Percentiles rank a stretch among this genome's conserved stretches.
Evolutionary conservation across 1,284 basidiomycete genomes (phyloP).

Genomic region (Apiotrichum montevideense): DNA sequence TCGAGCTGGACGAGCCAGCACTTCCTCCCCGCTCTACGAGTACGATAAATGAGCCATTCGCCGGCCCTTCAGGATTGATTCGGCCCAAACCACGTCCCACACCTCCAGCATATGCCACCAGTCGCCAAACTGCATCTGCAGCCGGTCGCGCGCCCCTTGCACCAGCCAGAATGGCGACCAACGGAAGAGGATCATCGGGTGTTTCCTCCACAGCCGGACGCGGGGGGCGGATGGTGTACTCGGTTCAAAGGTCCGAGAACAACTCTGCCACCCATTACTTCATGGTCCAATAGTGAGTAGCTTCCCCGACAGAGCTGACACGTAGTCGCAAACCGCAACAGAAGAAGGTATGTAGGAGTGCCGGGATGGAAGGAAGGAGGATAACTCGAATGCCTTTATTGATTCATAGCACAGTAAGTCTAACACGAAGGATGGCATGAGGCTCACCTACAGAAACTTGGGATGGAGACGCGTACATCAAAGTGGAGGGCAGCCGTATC

Average conservation of each 20-base stretch:
- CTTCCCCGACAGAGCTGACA: slow-evolving; percentile 12
- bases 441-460: slow-evolving; percentile 41
- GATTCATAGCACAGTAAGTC: slow-evolving; percentile 39
- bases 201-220: slow-evolving; percentile 4
- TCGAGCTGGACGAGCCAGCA: slow-evolving; percentile 10
- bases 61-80: neutral
- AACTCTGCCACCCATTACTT: slow-evolving; percentile 24
- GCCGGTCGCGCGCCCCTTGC: neutral
- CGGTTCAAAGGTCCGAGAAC: slow-evolving; percentile 1
- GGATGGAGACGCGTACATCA: slow-evolving; percentile 50
- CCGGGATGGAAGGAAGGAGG: neutral
- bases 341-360: slow-evolving; percentile 34
- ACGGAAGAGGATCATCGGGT: too few species aligned
- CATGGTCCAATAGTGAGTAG: slow-evolving; percentile 42
- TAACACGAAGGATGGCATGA: too few species aligned
- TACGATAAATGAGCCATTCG: too few species aligned
- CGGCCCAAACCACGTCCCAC: neutral
- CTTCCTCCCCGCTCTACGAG: neutral
- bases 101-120: neutral
- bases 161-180: neutral
- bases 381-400: neutral
- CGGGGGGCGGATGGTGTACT: slow-evolving; percentile 24
- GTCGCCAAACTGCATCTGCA: neutral
- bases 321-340: slow-evolving; percentile 45
- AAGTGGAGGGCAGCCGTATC: slow-evolving; percentile 55